Percentiles rank a stretch among this genome's conserved stretches.
Conservation (phyloP, 805 yeast species). For the Ogataea philodendri region DNA sequence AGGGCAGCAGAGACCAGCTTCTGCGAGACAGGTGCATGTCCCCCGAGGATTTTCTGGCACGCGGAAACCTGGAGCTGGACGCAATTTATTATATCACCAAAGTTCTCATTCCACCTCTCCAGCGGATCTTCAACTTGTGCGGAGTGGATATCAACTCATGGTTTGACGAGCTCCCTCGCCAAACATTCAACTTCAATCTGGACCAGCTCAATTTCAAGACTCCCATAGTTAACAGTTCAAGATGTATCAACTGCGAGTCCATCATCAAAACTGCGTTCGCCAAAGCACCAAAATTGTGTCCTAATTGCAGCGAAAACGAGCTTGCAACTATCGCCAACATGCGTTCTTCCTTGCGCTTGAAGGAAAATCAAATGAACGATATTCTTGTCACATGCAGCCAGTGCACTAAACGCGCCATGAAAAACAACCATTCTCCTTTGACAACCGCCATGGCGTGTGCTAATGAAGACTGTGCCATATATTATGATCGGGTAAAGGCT, state of each 20-base stretch:
- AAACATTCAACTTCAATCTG: constrained; percentile 14
- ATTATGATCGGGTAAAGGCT: constrained; percentile 50
- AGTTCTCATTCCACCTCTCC: constrained; percentile 86
- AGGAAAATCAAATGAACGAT: constrained; percentile 31
- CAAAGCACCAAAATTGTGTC: constrained; percentile 32
- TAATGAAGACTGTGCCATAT: constrained; percentile 66
- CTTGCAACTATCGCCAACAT: constrained; percentile 36
- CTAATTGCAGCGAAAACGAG: constrained; percentile 36
- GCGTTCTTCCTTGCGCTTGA: constrained; percentile 26
- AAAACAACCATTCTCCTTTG: constrained; percentile 22
- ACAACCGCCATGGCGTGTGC: constrained; percentile 42
- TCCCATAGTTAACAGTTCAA: constrained; percentile 25
- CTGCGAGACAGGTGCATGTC: constrained; percentile 76
- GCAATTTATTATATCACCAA: constrained; percentile 81
- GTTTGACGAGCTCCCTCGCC: constrained; percentile 67
- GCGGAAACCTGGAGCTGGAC: constrained; percentile 52
- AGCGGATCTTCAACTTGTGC: constrained; percentile 72
- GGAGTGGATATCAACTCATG: constrained; percentile 81
- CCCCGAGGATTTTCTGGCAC: constrained; percentile 67
- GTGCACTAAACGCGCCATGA: constrained; percentile 31
- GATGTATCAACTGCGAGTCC: constrained; percentile 33
- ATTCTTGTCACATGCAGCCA: constrained; percentile 36
- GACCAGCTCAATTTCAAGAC: constrained; percentile 16
- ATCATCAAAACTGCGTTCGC: constrained; percentile 1
- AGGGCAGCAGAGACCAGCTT: constrained; percentile 51